These are phyloP conservation scores for Petunia secreta DNA, from an alignment of 257 asterid species.

Conservation along the genomic window DNA sequence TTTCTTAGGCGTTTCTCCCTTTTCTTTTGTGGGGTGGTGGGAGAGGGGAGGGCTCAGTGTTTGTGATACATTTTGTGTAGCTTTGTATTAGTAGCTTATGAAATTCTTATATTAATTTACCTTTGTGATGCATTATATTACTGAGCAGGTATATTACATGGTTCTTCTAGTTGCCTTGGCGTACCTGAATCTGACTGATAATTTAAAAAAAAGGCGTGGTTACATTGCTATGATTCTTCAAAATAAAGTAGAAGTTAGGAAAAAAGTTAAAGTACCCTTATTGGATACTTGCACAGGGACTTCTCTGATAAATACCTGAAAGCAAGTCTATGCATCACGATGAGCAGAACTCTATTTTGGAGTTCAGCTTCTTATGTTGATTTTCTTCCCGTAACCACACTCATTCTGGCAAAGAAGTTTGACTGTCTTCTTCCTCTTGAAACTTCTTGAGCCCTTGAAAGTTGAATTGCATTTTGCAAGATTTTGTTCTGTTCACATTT, in stretches of 20 bases:
- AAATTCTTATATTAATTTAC: too few relatives aligned
- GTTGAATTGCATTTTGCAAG: neutral
- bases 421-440: neutral
- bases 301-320: neutral
- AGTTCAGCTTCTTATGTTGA: neutral
- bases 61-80: too few relatives aligned
- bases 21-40: too few relatives aligned
- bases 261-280: neutral
- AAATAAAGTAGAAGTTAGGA: neutral
- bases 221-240: neutral
- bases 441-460: neutral
- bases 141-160: too few relatives aligned
- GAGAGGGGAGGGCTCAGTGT: neutral
- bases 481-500: neutral
- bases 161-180: too few relatives aligned
- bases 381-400: neutral
- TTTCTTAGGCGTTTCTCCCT: too few relatives aligned
- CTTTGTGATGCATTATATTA: too few relatives aligned
- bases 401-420: neutral
- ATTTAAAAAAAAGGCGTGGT: neutral
- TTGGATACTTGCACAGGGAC: neutral
- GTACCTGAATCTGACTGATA: neutral
- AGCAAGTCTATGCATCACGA: neutral
- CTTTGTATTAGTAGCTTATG: too few relatives aligned
- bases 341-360: neutral